Base-by-base conservation (phyloP, 352 stramenopile genomes). In the Stramenopiles sp. region DNA sequence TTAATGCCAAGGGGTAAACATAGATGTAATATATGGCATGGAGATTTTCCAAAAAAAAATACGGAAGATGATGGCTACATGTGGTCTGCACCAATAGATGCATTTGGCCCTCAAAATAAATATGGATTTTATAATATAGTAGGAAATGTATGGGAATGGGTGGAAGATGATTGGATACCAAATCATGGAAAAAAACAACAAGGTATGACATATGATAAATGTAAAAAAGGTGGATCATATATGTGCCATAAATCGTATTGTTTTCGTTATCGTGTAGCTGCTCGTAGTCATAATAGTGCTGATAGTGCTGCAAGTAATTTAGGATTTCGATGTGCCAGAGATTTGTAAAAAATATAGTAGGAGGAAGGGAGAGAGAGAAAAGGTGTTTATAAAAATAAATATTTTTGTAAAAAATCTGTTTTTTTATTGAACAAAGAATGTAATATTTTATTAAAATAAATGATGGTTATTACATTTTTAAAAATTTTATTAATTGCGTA, bases 101-200 rank as follows among this genome's bases (percentile, higher is more conserved):
- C 79, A 29, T 90, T 87, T 81, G 83, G 84, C 78, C 84, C 86
- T 0, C 85, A 88, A 76, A 92, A 92, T 83, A 53, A 32, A 0
- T 83, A 87, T 78, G 88, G 88, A 27, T 81, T 92, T 30, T 88
- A 90, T 82, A 87, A 90, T 80, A 87, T 90, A 80, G 87, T 85
- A 43, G 88, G 88, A 27, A 91, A 91, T 80, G 88, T 90, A 23
- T 92, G 88, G 88, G 88, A 91, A 80, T 92, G 87, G 87, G 83
- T 86, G 6, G 43, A 32, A 30, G 84, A 88, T 74, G 81, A 79
- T 78, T 86, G 83, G 83, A 79, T 43, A 31, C 80, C 4, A 20
- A 76, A 65, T 69, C 81, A 31, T 31, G 31, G 23, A 29, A 7
- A 1, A 27, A 29, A 31, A 6, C 78, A 81, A 63, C 43, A 74